These are phyloP conservation scores for Lathyrus sativus DNA, from an alignment of 306 rosid species.

Conservation along the genomic window DNA sequence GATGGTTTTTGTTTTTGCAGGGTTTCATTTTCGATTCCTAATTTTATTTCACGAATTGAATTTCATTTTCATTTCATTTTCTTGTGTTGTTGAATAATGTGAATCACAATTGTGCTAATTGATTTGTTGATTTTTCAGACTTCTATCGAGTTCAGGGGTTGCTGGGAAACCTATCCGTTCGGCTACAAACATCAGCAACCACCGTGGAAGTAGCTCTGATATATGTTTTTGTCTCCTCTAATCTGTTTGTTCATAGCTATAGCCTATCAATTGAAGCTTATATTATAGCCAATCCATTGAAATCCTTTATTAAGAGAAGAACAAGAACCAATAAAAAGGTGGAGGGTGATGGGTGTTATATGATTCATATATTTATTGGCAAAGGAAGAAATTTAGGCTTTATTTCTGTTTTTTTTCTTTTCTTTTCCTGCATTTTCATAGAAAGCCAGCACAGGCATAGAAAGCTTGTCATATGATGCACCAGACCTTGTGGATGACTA, in stretches of 20 bases:
- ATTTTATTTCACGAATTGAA: too few species aligned
- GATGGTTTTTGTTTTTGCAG: too few species aligned
- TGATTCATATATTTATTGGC: conserved; percentile 43
- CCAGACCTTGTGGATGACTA: too few species aligned
- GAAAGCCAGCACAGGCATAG: conserved; percentile 42
- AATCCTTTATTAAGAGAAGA: conserved; percentile 41
- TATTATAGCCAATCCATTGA: conserved; percentile 34
- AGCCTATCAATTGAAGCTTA: conserved; percentile 45
- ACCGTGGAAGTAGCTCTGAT: conserved; percentile 53
- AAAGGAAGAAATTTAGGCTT: conserved; percentile 29
- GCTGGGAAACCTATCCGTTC: conserved; percentile 75
- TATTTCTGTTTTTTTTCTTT: conserved; percentile 16
- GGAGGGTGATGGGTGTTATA: conserved; percentile 46
- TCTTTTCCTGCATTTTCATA: conserved; percentile 38
- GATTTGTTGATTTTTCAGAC: too few species aligned
- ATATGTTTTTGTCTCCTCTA: conserved; percentile 35
- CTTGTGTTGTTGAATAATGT: too few species aligned
- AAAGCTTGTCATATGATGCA: conserved; percentile 42
- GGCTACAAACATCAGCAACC: conserved; percentile 62
- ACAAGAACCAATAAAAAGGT: conserved; percentile 46
- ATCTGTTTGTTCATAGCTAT: conserved; percentile 49
- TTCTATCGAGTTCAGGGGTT: conserved; percentile 75
- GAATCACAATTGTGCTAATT: too few species aligned
- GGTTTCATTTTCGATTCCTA: too few species aligned
- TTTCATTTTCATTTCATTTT: too few species aligned